These are phyloP conservation scores for Rhodotorula kratochvilovae DNA, from an alignment of 768 basidiomycete genomes.

Conservation along the genomic window DNA sequence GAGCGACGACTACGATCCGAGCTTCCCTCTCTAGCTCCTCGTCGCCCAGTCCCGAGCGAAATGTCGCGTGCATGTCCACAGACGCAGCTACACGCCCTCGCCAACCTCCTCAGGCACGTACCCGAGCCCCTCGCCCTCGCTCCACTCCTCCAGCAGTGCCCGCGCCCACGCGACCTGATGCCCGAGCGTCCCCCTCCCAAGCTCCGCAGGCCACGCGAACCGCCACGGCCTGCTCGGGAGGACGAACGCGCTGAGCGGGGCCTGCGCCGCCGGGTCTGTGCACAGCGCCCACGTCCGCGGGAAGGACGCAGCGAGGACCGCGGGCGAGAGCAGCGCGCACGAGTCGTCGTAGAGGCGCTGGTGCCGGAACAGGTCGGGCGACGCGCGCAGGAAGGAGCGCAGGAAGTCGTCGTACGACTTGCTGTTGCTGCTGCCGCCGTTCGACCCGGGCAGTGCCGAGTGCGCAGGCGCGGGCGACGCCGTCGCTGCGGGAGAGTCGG, in stretches of 20 bases:
- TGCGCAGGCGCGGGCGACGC: not conserved
- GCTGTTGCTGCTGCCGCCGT: not conserved
- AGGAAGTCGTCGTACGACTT: conserved; percentile 15
- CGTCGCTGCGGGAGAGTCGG: not conserved
- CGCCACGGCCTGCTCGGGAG: conserved; percentile 8
- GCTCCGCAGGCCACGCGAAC: conserved; percentile 19
- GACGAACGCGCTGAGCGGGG: not conserved
- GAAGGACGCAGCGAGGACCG: not conserved
- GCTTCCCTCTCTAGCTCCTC: not conserved
- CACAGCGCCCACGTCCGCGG: conserved; percentile 13
- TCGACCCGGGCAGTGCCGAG: not conserved
- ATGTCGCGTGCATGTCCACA: too few species aligned
- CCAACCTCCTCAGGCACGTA: not conserved
- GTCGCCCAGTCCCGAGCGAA: too few species aligned
- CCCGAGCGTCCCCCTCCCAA: conserved; percentile 17
- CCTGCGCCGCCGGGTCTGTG: not conserved
- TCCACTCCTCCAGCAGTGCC: conserved; percentile 22
- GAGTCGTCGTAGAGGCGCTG: conserved; percentile 29
- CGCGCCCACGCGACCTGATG: conserved; percentile 24
- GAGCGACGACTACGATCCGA: not conserved
- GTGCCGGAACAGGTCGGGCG: conserved; percentile 30
- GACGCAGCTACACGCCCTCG: not conserved
- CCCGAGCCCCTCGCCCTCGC: conserved; percentile 11
- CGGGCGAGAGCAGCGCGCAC: not conserved
- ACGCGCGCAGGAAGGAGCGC: conserved; percentile 20